phyloP scores from a whole-genome alignment of 2,329 filamentous ascomycete genomes.

The Pleochaeta shiraiana region DNA sequence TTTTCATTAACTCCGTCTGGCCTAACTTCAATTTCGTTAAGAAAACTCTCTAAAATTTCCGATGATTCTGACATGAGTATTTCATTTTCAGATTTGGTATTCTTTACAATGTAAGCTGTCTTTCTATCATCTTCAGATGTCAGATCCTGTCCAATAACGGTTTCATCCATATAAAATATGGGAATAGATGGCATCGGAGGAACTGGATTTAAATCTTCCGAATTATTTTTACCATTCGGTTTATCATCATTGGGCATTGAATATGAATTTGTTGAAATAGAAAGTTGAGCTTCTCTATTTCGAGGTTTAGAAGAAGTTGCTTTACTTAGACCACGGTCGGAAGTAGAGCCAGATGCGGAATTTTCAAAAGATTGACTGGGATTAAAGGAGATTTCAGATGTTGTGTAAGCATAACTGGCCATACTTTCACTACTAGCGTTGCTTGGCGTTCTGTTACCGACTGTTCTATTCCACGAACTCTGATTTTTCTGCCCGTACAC shows the following conservation, averaged over 20 bases:
- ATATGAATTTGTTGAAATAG: constrained; percentile 12
- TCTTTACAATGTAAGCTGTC: constrained; percentile 10
- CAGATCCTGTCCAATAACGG: constrained; percentile 11
- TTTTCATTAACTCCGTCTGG: constrained; percentile 11
- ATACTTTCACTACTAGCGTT: constrained; percentile 42
- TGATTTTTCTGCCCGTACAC: constrained; percentile 28
- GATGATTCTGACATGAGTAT: constrained; percentile 10
- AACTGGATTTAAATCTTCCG: constrained; percentile 12
- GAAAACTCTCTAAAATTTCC: constrained; percentile 15
- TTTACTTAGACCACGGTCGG: constrained; percentile 13
- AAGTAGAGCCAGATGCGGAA: constrained; percentile 12
- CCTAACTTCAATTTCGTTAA: constrained; percentile 16
- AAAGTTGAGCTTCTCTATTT: constrained; percentile 12
- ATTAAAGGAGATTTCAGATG: constrained; percentile 44
- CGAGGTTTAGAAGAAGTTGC: constrained; percentile 16
- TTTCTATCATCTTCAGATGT: constrained; percentile 9
- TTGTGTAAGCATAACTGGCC: constrained; percentile 44
- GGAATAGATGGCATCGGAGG: constrained; percentile 17
- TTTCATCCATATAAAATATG: constrained; percentile 10
- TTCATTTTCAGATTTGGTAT: constrained; percentile 8
- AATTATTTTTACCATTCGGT: constrained; percentile 7
- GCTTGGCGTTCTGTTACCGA: constrained; percentile 24
- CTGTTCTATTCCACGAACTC: constrained; percentile 15
- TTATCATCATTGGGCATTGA: constrained; percentile 8
- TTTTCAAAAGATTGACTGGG: constrained; percentile 10